Conservation (phyloP, 768 basidiomycete species). For the Mrakia frigida region DNA sequence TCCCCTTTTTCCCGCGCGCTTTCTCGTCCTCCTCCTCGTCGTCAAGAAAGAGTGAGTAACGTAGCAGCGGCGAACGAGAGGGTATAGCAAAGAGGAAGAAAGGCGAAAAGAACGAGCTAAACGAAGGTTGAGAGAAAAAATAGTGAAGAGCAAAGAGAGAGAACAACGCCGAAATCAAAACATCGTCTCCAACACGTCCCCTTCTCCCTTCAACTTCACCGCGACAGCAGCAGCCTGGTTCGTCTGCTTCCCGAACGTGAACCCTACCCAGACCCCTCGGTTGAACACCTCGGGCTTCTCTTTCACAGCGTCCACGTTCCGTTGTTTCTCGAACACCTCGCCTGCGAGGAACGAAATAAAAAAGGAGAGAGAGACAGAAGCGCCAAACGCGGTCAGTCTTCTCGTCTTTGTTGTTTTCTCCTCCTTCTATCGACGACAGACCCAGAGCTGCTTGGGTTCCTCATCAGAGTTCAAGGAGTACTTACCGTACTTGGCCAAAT, state of each 20-base stretch:
- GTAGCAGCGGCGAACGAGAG: not conserved
- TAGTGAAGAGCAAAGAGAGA: not conserved
- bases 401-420: not conserved
- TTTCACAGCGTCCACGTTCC: constrained; percentile 81
- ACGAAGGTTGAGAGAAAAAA: not conserved
- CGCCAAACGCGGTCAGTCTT: not conserved
- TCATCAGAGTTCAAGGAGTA: not conserved
- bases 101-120: not conserved
- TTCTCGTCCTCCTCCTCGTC: no score
- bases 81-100: not conserved
- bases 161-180: constrained; percentile 35
- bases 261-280: constrained; percentile 45
- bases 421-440: no score
- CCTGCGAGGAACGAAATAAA: constrained; percentile 39
- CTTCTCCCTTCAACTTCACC: constrained; percentile 39
- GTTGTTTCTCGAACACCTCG: constrained; percentile 95
- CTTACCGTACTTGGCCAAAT: constrained; percentile 33
- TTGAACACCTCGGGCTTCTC: constrained; percentile 58
- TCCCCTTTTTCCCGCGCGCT: no score
- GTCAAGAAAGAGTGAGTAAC: no score
- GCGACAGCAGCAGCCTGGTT: constrained; percentile 20
- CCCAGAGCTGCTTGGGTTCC: no score
- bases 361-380: not conserved
- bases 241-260: constrained; percentile 45
- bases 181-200: constrained; percentile 45